Percentiles rank a stretch among this genome's conserved stretches.
These are phyloP conservation scores for Globisporangium acanthophoron DNA, from an alignment of 352 stramenopile species.

Conservation along the genomic window DNA sequence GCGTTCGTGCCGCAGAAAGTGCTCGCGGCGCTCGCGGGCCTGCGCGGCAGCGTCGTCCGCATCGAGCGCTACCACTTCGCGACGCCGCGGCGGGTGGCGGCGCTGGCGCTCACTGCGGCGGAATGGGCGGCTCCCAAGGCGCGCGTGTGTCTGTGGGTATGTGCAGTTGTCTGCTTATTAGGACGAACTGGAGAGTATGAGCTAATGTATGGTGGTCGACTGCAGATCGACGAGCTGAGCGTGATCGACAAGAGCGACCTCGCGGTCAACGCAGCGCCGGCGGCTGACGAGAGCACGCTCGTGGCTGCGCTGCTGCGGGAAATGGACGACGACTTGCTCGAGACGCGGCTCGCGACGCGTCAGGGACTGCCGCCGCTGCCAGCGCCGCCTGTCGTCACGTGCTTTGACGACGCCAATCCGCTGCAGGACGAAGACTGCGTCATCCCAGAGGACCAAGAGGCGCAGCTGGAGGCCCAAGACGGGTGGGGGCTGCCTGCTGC, in stretches of 20 bases:
- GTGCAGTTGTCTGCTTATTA: neutral
- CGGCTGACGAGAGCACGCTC: conserved; percentile 21
- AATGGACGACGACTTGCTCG: conserved; percentile 24
- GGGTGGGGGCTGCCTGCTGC: conserved; percentile 27
- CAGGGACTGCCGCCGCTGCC: conserved; percentile 25
- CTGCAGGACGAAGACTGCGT: conserved; percentile 52
- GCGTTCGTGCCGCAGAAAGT: conserved; percentile 40
- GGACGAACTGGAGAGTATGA: neutral
- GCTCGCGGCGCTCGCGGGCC: neutral
- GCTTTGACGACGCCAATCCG: conserved; percentile 37
- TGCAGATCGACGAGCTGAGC: conserved; percentile 30
- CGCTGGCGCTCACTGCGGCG: conserved; percentile 21
- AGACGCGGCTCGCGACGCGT: conserved; percentile 36
- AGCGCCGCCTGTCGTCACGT: neutral
- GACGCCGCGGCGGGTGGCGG: conserved; percentile 28
- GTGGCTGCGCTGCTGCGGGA: conserved; percentile 23
- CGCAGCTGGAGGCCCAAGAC: conserved; percentile 44
- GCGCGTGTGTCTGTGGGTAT: conserved; percentile 33
- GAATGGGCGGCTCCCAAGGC: conserved; percentile 2
- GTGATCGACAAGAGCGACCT: conserved; percentile 50
- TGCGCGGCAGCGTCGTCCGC: conserved; percentile 46
- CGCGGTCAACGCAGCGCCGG: conserved; percentile 29
- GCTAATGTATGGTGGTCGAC: neutral
- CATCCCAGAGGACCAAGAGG: conserved; percentile 59
- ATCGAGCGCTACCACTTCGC: conserved; percentile 63